Evolutionary conservation across 441 rosid genomes (phyloP).

Genomic region (Syzygium malaccense): DNA sequence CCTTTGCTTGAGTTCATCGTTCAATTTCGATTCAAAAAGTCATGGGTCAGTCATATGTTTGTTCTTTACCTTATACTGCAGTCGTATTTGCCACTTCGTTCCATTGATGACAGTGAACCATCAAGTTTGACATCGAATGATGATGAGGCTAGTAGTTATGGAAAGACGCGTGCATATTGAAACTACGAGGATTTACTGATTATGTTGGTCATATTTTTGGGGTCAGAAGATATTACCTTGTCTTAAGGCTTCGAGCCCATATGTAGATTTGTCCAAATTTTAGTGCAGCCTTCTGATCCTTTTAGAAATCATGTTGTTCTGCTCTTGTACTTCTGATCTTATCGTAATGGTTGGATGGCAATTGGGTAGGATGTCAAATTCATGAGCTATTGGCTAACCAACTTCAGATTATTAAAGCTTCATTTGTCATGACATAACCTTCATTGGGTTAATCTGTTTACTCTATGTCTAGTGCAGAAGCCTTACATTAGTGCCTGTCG

Average conservation of each 20-base stretch:
- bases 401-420: not conserved
- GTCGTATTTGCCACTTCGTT: not conserved
- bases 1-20: not conserved
- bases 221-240: not conserved
- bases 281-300: not conserved
- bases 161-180: not conserved
- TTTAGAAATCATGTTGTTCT: not conserved
- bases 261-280: not conserved
- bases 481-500: not conserved
- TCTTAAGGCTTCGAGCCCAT: not conserved
- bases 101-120: not conserved
- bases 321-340: not conserved
- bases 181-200: not conserved
- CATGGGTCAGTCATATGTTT: not conserved
- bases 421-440: not conserved
- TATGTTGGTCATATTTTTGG: not conserved
- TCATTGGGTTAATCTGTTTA: not conserved
- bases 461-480: not conserved
- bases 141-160: not conserved
- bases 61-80: not conserved
- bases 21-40: not conserved
- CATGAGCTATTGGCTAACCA: not conserved
- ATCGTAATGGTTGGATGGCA: not conserved
- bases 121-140: not conserved
- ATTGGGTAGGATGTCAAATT: not conserved